Base-by-base conservation (phyloP, 331 rosid genomes). In the Rosa hybrid region DNA sequence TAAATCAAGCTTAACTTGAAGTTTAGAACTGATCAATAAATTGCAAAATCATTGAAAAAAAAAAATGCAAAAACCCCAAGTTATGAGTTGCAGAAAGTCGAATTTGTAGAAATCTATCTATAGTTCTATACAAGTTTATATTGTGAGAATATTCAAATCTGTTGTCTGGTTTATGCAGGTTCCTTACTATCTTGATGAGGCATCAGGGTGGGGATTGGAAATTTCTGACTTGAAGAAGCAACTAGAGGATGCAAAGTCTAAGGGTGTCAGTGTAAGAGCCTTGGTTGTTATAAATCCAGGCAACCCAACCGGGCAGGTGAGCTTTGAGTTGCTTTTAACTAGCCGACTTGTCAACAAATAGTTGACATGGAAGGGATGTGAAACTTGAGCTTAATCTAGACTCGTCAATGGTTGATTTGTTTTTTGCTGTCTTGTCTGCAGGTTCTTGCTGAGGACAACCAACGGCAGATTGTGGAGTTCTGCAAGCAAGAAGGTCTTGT, bases 261-360 rank as follows among this genome's bases (percentile, higher is more conserved):
- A 90, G 83, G 94, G 97, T 62, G 86, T 93, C 78, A 83, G 42
- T 50, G 97, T 93, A 48, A 89, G 98, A 86, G 99, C 98, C 77
- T 85, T 96, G 89, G 99, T 85, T 65, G 97, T 96, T 72, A 96
- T 96, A 78, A 96, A 96, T 72, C 99, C 99, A 0, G 99, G 99
- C 63, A 96, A 96, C 79, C 99, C 99, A 62, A 96, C 99, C 0
- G 99, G 99, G 71, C 99, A 96, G 96, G 99, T 96, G 81, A 80
- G 87, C 57, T 51, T 68, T 69, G 18, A 78, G 34, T 67, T 74
- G 67, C 72, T 41, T 76, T 78, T 45, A 46, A 72, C 38, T 7
- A 42, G 34, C 14, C 6, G 25, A 78, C 10, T 71, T 53, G 42
- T 53, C 34, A 21, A 79, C 67, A 16, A 41, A 44, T 62, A 14